Conservation (phyloP, 352 stramenopile genomes). For the Halophytophthora polymorphica region DNA sequence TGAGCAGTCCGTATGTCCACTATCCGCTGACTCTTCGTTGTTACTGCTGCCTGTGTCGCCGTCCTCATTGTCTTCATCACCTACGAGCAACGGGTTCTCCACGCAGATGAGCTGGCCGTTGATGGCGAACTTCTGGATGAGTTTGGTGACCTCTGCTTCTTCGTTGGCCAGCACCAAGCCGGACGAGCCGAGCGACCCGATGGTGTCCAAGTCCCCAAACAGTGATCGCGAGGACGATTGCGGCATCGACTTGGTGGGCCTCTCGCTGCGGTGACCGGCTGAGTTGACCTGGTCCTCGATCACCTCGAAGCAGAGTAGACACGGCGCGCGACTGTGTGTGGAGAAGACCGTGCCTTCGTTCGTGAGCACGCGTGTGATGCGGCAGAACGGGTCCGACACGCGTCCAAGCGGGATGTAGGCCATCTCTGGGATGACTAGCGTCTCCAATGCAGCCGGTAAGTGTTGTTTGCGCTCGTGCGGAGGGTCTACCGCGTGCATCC, state of each 20-base stretch:
- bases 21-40: not conserved
- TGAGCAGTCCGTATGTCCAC: slow-evolving; percentile 1
- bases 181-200: slow-evolving; percentile 19
- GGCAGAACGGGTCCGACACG: slow-evolving; percentile 65
- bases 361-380: slow-evolving; percentile 59
- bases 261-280: slow-evolving; percentile 39
- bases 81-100: slow-evolving; percentile 21
- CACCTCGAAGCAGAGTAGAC: slow-evolving; percentile 76
- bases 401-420: slow-evolving; percentile 73
- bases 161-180: slow-evolving; percentile 22
- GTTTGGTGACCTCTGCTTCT: slow-evolving; percentile 42
- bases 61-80: slow-evolving; percentile 40
- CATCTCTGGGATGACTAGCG: slow-evolving; percentile 58
- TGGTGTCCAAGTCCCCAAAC: not conserved
- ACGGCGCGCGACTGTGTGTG: slow-evolving; percentile 72
- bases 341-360: slow-evolving; percentile 82
- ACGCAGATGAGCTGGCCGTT: slow-evolving; percentile 57
- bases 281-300: slow-evolving; percentile 74
- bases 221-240: not conserved
- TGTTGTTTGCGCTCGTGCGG: slow-evolving; percentile 64
- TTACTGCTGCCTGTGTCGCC: slow-evolving; percentile 13
- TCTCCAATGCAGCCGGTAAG: slow-evolving; percentile 40
- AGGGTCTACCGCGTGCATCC: slow-evolving; percentile 62
- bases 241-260: slow-evolving; percentile 4
- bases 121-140: slow-evolving; percentile 59